phyloP scores from a whole-genome alignment of 768 basidiomycete species.

The Mycena filopes region DNA sequence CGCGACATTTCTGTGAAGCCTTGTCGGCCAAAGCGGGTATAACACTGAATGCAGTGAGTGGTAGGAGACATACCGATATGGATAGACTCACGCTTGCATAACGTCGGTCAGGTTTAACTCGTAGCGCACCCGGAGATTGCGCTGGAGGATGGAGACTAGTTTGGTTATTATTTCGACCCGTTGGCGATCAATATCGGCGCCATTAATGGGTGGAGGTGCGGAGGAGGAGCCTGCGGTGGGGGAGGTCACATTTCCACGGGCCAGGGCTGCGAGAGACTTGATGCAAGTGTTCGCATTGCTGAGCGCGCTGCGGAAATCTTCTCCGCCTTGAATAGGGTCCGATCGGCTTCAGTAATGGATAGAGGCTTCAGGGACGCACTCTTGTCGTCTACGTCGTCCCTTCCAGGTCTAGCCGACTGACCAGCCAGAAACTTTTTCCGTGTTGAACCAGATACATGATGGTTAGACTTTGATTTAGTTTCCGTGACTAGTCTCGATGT shows the following conservation, averaged over 20 bases:
- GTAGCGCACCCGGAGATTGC: constrained; percentile 79
- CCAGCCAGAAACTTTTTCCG: constrained; percentile 27
- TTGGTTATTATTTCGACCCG: constrained; percentile 72
- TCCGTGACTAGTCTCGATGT: not conserved
- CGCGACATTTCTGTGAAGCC: constrained; percentile 76
- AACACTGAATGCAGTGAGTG: constrained; percentile 61
- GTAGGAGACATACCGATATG: not conserved
- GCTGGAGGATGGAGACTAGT: constrained; percentile 72
- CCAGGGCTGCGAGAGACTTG: constrained; percentile 62
- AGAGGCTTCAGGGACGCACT: constrained; percentile 22
- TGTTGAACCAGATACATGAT: constrained; percentile 31
- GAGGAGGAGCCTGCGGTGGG: constrained; percentile 47
- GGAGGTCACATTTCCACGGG: constrained; percentile 49
- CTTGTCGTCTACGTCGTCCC: constrained; percentile 42
- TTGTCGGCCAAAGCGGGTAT: constrained; percentile 82
- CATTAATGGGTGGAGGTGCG: constrained; percentile 47
- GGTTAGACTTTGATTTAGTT: constrained; percentile 9
- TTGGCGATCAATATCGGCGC: constrained; percentile 60
- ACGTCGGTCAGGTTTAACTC: constrained; percentile 78
- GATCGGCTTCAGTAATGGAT: not conserved
- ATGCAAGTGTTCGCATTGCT: constrained; percentile 71
- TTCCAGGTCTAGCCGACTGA: constrained; percentile 41
- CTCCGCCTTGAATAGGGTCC: constrained; percentile 46
- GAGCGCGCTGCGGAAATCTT: constrained; percentile 80
- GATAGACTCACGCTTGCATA: constrained; percentile 72